Base-by-base conservation (phyloP, 495 filamentous ascomycete species). In the Trichocladium antarcticum region DNA sequence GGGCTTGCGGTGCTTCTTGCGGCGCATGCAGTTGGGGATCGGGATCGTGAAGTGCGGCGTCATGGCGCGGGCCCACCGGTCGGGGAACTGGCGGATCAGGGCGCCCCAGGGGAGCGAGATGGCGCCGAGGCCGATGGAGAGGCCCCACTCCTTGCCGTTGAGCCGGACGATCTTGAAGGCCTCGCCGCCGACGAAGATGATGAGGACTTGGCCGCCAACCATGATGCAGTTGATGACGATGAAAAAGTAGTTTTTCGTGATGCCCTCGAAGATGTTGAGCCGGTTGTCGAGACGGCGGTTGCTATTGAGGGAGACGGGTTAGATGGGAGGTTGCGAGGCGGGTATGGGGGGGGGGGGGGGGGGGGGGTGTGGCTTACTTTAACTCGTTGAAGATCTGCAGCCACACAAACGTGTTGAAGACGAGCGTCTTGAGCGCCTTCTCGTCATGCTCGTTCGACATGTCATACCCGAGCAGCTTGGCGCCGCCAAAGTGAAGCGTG, bases 361-460 rank as follows among this genome's bases (percentile, higher is more conserved):
- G 17, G 48, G 69, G 4, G 24, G 24, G 24, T 27, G n/a, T 27
- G 24, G 8, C 75, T 72, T 68, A 78, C 74, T 92, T 94, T 72
- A 87, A 84, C 59, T 89, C 81, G 64, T 94, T 94, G 72, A 93
- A 94, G 51, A 94, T 89, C 53, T 94, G 87, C 79, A 94, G 89
- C 87, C 87, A 94, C 20, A 94, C 87, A 47, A 94, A 94, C 3
- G 85, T 86, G 69, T 95, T 95, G 78, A 95, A 95, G 12, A 95
- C 80, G 19, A 93, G 74, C 2, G 84, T 87, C 17, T 72, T 66
- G 37, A 88, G 69, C 47, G 79, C 66, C 5, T 58, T 66, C 14
- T 67, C 37, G 0, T 58, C 56, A 5, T 49, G 16, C 16, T 41
- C 40, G 42, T 51, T 31, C 9, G 61, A 37, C 10, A 63, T 54